Percentiles rank a stretch among this genome's conserved stretches.
These are phyloP conservation scores for Pyrenula massariospora DNA, from an alignment of 495 filamentous ascomycete genomes.

Conservation along the genomic window DNA sequence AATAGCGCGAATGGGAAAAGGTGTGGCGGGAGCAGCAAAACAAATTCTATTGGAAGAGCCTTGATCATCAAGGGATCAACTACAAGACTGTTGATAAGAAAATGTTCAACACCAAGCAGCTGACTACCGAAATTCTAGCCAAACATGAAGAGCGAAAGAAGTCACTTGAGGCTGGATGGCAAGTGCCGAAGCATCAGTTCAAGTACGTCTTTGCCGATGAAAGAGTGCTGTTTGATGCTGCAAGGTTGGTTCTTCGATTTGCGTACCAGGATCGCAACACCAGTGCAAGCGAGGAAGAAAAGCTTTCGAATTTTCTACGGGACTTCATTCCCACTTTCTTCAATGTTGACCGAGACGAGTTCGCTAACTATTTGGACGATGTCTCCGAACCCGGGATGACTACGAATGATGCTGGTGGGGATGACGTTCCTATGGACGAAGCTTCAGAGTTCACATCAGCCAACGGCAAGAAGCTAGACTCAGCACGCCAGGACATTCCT, in stretches of 20 bases:
- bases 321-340: constrained; percentile 86
- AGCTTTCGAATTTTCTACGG: constrained; percentile 72
- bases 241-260: constrained; percentile 67
- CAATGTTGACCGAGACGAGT: constrained; percentile 61
- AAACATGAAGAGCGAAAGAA: constrained; percentile 78
- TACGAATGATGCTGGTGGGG: constrained; percentile 65
- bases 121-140: constrained; percentile 73
- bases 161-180: constrained; percentile 45
- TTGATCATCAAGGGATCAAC: constrained; percentile 89
- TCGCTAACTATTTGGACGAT: constrained; percentile 65
- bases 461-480: constrained; percentile 63
- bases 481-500: constrained; percentile 68
- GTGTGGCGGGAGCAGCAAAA: constrained; percentile 94
- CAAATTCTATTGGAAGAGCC: constrained; percentile 82
- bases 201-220: constrained; percentile 60
- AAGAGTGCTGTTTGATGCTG: constrained; percentile 69
- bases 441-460: constrained; percentile 38
- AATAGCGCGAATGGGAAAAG: constrained; percentile 91
- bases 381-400: constrained; percentile 46
- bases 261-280: constrained; percentile 48
- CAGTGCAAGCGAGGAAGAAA: constrained; percentile 62
- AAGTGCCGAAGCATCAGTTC: constrained; percentile 58
- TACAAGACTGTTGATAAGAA: constrained; percentile 79
- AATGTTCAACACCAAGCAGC: constrained; percentile 72
- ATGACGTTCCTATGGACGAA: constrained; percentile 35